Base-by-base conservation (phyloP, 2,329 filamentous ascomycete species). In the Hawksworthiomyces lignivorus region DNA sequence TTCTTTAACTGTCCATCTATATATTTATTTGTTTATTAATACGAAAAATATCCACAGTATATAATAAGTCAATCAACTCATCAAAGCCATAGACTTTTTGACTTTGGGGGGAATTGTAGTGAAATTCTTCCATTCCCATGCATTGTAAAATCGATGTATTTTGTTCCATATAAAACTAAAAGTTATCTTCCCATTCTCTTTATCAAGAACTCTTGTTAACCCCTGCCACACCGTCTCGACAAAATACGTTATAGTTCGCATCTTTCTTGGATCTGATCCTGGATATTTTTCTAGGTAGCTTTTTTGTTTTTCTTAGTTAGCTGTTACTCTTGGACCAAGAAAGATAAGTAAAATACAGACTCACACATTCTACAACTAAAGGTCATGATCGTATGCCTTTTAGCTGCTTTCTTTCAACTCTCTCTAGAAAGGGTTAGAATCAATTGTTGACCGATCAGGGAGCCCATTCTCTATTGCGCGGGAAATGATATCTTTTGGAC, bases 71-170 rank as follows among this genome's bases (percentile, higher is more conserved):
- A 22, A 36, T 36, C 26, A 37, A 36, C 36, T 29, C 26, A 46
- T 35, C 27, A 21, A 20, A 15, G 39, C 15, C 17, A 46, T 43
- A 36, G 21, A 46, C 33, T 41, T 18, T 21, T 45, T 45, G 14
- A 45, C 37, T 31, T 46, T 26, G 27, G n/a, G 9, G 14, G 24
- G 26, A 36, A 46, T 46, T 14, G n/a, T n/a, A 17, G 19, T 32
- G 35, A 35, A 19, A 22, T 33, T 7, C 33, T 38, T 21, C 24
- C 34, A 37, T 22, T 47, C 28, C 32, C 20, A 47, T 18, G 29
- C 29, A 39, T 40, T 47, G 19, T 33, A 46, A 24, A 46, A 46
- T 29, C 40, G 36, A 26, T 40, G 44, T 18, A 36, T 40, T 35
- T 36, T 35, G 28, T 14, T 37, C 29, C 40, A 33, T 29, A 46